Conservation (phyloP, 2,329 filamentous ascomycete genomes). For the Coniochaeta ligniaria region DNA sequence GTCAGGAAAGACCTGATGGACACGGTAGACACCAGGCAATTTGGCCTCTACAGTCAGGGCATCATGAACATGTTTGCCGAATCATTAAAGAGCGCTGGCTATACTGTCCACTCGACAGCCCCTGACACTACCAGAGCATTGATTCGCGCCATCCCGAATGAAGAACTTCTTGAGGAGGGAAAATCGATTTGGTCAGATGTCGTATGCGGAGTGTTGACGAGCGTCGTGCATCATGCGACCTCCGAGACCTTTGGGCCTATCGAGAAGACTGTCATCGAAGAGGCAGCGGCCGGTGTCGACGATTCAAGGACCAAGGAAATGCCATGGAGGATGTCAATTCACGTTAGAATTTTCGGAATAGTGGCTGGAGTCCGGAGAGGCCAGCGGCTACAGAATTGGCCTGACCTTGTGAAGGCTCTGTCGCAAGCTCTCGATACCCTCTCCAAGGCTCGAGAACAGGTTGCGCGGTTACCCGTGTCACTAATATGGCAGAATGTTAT, state of each 20-base stretch:
- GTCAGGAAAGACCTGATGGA: conserved; percentile 61
- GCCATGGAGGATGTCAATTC: conserved; percentile 37
- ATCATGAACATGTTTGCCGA: conserved; percentile 90
- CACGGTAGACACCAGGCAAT: conserved; percentile 46
- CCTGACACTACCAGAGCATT: conserved; percentile 45
- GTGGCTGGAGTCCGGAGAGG: conserved; percentile 77
- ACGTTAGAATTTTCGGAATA: conserved; percentile 57
- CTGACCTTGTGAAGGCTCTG: conserved; percentile 49
- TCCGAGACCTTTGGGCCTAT: conserved; percentile 66
- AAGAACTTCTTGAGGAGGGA: conserved; percentile 33
- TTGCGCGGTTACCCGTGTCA: conserved; percentile 26
- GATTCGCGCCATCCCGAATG: conserved; percentile 40
- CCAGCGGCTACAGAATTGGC: conserved; percentile 67
- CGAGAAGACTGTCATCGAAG: conserved; percentile 52
- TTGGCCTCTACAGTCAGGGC: conserved; percentile 71
- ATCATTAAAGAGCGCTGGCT: conserved; percentile 58
- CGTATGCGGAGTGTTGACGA: conserved; percentile 69
- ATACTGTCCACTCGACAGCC: conserved; percentile 53
- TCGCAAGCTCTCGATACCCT: conserved; percentile 43
- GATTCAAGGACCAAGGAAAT: conserved; percentile 22
- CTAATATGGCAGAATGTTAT: conserved; percentile 52
- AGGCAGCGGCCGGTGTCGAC: conserved; percentile 30
- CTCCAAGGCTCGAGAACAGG: conserved; percentile 28
- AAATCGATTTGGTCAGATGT: conserved; percentile 54
- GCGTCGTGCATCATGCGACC: conserved; percentile 75